These are phyloP conservation scores for Rubroboletus satanas DNA, from an alignment of 768 basidiomycete genomes.

Conservation along the genomic window DNA sequence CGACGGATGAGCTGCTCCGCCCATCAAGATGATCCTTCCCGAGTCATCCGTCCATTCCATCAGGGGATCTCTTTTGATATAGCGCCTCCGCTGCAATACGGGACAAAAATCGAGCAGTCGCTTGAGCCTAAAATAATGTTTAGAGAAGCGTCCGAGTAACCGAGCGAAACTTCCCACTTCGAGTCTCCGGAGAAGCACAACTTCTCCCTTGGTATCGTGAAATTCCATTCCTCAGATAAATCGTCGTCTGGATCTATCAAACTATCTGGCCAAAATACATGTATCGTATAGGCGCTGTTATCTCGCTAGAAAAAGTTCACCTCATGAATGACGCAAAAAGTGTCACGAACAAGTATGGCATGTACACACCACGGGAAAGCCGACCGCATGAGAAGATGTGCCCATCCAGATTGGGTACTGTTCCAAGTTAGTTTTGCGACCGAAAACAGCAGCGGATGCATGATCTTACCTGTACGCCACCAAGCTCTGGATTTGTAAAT, in stretches of 20 bases:
- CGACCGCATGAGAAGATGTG: conserved; percentile 13
- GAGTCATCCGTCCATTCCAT: conserved; percentile 46
- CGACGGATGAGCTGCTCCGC: conserved; percentile 55
- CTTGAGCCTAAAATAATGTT: conserved; percentile 25
- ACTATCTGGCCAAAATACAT: conserved; percentile 37
- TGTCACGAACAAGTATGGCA: neutral
- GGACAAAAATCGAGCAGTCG: conserved; percentile 34
- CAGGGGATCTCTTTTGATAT: conserved; percentile 29
- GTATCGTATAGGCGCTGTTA: conserved; percentile 35
- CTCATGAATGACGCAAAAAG: neutral
- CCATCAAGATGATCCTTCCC: conserved; percentile 47
- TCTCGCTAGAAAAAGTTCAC: conserved; percentile 15
- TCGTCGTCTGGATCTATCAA: conserved; percentile 28
- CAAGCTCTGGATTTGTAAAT: conserved; percentile 11
- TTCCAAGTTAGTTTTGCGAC: neutral
- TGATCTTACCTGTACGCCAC: conserved; percentile 13
- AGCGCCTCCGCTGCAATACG: conserved; percentile 34
- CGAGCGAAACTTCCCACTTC: conserved; percentile 27
- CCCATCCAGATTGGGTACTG: conserved; percentile 22
- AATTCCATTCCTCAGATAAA: conserved; percentile 27
- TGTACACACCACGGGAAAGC: conserved; percentile 16
- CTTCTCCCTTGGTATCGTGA: conserved; percentile 31
- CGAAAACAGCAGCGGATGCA: neutral
- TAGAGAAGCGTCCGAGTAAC: neutral
- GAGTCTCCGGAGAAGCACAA: conserved; percentile 33